Conservation (phyloP, 441 rosid genomes). For the Daphne laureola region DNA sequence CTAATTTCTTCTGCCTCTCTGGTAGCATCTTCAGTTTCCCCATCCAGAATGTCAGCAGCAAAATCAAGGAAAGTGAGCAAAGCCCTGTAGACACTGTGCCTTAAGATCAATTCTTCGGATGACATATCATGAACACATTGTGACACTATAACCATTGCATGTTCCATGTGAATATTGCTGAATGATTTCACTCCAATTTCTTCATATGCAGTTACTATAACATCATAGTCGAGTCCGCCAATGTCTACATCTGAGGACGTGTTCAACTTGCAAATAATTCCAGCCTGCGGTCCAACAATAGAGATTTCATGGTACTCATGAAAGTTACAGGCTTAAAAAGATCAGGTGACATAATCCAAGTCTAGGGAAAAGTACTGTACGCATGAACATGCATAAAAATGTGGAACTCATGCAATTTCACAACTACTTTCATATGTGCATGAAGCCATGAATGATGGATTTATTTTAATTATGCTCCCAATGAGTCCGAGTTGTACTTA, state of each 20-base stretch:
- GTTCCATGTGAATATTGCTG: slow-evolving; percentile 42
- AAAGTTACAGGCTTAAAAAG: slow-evolving; percentile 8
- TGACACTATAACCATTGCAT: slow-evolving; percentile 61
- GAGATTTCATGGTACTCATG: slow-evolving; percentile 9
- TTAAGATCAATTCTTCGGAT: slow-evolving; percentile 62
- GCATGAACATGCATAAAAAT: no score
- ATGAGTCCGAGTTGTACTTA: no score
- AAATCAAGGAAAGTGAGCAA: slow-evolving; percentile 76
- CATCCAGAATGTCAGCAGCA: slow-evolving; percentile 40
- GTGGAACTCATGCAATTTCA: no score
- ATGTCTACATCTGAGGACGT: slow-evolving; percentile 65
- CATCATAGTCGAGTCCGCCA: slow-evolving; percentile 84
- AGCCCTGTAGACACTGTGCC: slow-evolving; percentile 70
- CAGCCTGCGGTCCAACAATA: slow-evolving; percentile 53
- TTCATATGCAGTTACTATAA: slow-evolving; percentile 57
- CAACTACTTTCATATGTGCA: no score
- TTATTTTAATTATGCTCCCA: no score
- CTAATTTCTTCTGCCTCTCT: slow-evolving; percentile 24
- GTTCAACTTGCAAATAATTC: slow-evolving; percentile 55
- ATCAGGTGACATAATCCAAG: no score
- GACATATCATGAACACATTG: slow-evolving; percentile 77
- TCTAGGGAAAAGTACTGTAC: no score
- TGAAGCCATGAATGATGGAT: no score
- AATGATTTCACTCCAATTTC: slow-evolving; percentile 52
- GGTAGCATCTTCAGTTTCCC: slow-evolving; percentile 22